phyloP scores from a whole-genome alignment of 345 rosid species.

The Populus nigra region DNA sequence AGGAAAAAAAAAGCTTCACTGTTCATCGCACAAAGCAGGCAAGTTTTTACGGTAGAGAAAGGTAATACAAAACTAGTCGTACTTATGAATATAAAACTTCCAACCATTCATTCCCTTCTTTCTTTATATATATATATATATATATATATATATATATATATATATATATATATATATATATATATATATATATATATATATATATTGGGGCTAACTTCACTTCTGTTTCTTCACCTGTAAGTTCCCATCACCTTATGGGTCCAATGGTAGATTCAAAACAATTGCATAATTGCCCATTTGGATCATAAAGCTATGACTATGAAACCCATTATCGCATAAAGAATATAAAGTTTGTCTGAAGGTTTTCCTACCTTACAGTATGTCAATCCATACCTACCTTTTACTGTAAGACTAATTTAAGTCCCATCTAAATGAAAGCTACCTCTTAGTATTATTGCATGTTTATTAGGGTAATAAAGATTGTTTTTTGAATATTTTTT shows the following conservation, averaged over 20 bases:
- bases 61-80: too few species aligned
- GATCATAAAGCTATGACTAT: background rate
- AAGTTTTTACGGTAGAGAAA: too few species aligned
- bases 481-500: too few species aligned
- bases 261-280: background rate
- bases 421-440: background rate
- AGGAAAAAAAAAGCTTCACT: background rate
- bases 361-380: background rate
- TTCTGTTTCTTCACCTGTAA: background rate
- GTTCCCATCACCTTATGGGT: background rate
- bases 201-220: background rate
- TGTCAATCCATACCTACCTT: background rate
- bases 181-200: too few species aligned
- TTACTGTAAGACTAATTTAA: background rate
- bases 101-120: background rate
- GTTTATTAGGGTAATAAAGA: too few species aligned
- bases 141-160: too few species aligned
- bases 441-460: background rate
- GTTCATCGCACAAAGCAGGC: background rate
- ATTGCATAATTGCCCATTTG: background rate
- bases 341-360: background rate
- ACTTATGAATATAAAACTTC: background rate
- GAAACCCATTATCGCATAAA: background rate
- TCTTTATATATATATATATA: background rate
- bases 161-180: too few species aligned